phyloP scores from a whole-genome alignment of 2,329 filamentous ascomycete species.

The Cryphonectria japonica region DNA sequence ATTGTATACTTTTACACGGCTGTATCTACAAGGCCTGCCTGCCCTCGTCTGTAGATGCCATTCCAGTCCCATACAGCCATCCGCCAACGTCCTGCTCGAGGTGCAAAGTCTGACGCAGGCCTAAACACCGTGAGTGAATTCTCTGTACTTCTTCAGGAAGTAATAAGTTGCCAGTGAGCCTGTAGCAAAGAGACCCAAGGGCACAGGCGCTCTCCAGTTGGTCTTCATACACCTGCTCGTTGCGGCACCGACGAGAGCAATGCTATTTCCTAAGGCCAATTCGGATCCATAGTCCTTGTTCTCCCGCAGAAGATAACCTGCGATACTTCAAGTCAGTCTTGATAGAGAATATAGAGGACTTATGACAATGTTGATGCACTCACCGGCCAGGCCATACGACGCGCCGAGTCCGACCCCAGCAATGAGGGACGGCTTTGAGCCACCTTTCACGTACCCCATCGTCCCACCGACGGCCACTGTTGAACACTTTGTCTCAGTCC shows the following conservation, averaged over 20 bases:
- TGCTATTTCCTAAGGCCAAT: conserved; percentile 46
- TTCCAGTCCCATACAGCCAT: background rate
- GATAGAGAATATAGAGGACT: background rate
- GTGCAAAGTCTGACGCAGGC: background rate
- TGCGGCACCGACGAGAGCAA: conserved; percentile 43
- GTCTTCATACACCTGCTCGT: conserved; percentile 45
- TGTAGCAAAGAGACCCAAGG: conserved; percentile 39
- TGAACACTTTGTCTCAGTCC: conserved; percentile 19
- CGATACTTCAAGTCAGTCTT: conserved; percentile 6
- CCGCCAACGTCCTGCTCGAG: background rate
- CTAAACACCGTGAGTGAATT: conserved; percentile 46
- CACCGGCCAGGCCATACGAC: conserved; percentile 40
- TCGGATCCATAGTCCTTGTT: conserved; percentile 49
- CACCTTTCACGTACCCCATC: conserved; percentile 38
- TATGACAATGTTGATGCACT: background rate
- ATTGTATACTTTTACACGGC: background rate
- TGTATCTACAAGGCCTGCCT: background rate
- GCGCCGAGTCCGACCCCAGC: conserved; percentile 39
- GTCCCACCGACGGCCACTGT: conserved; percentile 41
- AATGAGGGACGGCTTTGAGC: conserved; percentile 40
- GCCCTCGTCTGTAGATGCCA: background rate
- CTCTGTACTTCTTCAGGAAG: conserved; percentile 47
- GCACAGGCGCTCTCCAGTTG: conserved; percentile 41
- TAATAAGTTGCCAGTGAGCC: conserved; percentile 45
- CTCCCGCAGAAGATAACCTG: conserved; percentile 46